Evolutionary conservation across 2,329 filamentous ascomycete genomes (phyloP), one percentile per base, ranked within the genome.

Genomic region (Cadophora malorum): DNA sequence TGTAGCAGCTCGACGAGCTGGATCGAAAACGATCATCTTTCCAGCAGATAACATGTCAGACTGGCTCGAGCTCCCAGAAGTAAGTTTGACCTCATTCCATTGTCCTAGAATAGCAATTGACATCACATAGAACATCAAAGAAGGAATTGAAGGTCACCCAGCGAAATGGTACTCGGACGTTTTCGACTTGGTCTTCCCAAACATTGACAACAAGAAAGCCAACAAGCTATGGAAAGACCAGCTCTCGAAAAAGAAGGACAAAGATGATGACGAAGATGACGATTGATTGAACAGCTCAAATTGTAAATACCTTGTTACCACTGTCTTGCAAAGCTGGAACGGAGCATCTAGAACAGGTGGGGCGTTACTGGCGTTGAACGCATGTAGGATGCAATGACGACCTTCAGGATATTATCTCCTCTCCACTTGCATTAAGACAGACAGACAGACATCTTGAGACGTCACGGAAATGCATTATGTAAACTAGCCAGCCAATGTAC

Each of bases 61-160:
- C 84, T 99, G 96, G 96, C 83, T 97, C 63, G 96, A 99, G 81
- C 85, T 99, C 74, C 96, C 96, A 65, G 91, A 97, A 86, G 96
- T 97, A 87, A 80, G 93, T 86, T 16, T 6, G 50, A 50, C 49
- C 10, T 63, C 2, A 16, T 16, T 28, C 1, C 52, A 28, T 21
- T 49, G 52, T 53, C 23, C 28, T n/a, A 23, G 12, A 19, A 56
- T 33, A 31, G 21, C 63, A 58, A 74, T 76, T 72, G 74, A 74
- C 23, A 52, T 19, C 47, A 28, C 64, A 66, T 79, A 99, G 96
- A 98, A 98, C 78, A 99, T 99, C 84, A 99, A 98, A 82, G 88
- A 97, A 77, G 94, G 94, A 73, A 92, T 99, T 70, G 90, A 97
- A 80, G 96, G 96, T 76, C 92, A 91, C 74, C 91, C 96, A 0